Base-by-base conservation (phyloP, 148 eudicot genomes). In the Heliamphora exappendiculata region DNA sequence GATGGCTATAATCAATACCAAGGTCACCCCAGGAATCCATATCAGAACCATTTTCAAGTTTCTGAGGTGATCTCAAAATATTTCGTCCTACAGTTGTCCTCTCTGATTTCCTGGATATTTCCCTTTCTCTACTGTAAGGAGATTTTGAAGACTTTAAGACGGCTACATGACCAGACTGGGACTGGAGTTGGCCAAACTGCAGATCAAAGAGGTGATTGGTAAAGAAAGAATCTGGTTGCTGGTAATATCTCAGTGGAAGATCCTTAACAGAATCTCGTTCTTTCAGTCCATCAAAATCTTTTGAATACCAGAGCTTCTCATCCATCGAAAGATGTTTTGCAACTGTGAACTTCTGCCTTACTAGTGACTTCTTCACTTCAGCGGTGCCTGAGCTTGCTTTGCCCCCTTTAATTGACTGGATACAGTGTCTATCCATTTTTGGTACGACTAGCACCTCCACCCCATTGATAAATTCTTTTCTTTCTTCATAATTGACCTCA, bases 1-100 rank as follows among this genome's bases (percentile, higher is more conserved):
- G 55, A 10, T 17, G 17, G 7, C 42, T 24, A 45, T 53, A 50
- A 70, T 78, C 69, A 53, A 54, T 29, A 63, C 36, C 34, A 69
- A 59, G 59, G 36, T 65, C 80, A 50, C 59, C 49, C 49, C 51
- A 34, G 73, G 39, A 24, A 65, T 73, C 60, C 45, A 36, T 19
- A 54, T 29, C 0, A 29, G 42, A 67, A 70, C 55, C 76, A 60
- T 60, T 20, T 50, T 75, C 77, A 36, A 22, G 54, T 63, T 75
- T 82, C 65, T 75, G 79, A 73, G 19, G 51, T 31, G 60, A 55
- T 75, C 82, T 79, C 45, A 55, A 70, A 60, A 47, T 44, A 72
- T 66, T 66, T 13, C 31, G 1, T 14, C 22, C n/a, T 31, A 51
- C 17, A 45, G 72, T 54, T 41, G 19, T 59, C 24, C 54, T 62